phyloP scores from a whole-genome alignment of 2,329 filamentous ascomycete species.

The Chaetomium olivaceum region DNA sequence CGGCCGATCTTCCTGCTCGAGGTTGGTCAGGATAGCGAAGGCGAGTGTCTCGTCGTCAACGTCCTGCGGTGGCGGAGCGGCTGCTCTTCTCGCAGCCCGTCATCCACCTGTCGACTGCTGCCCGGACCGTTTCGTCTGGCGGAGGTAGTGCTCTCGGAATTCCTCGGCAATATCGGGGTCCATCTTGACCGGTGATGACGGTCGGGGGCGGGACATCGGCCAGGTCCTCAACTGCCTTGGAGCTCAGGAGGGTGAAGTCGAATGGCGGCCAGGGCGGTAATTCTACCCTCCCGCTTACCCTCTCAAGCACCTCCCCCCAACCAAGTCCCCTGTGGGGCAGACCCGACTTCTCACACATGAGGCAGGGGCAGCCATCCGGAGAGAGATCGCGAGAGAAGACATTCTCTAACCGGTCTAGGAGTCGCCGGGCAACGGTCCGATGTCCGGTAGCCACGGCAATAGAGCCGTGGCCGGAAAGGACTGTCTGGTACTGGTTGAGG shows the following conservation, averaged over 20 bases:
- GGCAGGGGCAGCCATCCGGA: conserved; percentile 77
- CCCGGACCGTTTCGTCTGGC: conserved; percentile 90
- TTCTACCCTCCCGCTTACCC: conserved; percentile 84
- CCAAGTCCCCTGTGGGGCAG: conserved; percentile 73
- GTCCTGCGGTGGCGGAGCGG: conserved; percentile 76
- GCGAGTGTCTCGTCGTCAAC: conserved; percentile 92
- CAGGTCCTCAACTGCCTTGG: conserved; percentile 62
- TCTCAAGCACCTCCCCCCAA: conserved; percentile 94
- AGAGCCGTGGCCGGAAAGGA: conserved; percentile 81
- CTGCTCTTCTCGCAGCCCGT: conserved; percentile 73
- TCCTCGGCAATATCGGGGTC: conserved; percentile 94
- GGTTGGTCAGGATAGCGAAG: conserved; percentile 89
- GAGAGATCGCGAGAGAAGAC: conserved; percentile 94
- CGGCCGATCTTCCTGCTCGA: conserved; percentile 72
- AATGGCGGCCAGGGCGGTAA: conserved; percentile 89
- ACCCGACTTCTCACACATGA: conserved; percentile 71
- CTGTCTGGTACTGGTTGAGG: conserved; percentile 80
- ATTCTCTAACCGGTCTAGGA: conserved; percentile 87
- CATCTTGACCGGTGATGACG: conserved; percentile 68
- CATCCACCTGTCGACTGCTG: conserved; percentile 90
- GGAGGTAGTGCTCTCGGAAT: conserved; percentile 87
- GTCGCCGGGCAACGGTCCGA: conserved; percentile 83
- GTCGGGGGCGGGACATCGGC: conserved; percentile 59
- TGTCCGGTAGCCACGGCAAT: conserved; percentile 95
- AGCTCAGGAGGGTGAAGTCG: conserved; percentile 63